phyloP scores from a whole-genome alignment of 129 eudicot genomes.

The Silybum marianum region DNA sequence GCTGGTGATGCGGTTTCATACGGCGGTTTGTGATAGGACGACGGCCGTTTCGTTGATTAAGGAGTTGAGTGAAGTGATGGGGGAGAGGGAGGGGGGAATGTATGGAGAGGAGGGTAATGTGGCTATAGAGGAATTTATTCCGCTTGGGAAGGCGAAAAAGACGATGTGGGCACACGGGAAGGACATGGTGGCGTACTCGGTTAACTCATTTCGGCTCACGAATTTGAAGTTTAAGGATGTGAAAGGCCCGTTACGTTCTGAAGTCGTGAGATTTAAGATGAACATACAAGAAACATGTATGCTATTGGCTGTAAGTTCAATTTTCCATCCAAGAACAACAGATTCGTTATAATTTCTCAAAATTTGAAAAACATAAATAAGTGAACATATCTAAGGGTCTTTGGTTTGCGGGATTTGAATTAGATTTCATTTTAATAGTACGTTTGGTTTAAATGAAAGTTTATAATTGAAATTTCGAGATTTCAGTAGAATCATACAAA shows the following conservation, averaged over 20 bases:
- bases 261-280: conserved; percentile 50
- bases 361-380: too few species aligned
- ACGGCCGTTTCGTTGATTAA: conserved; percentile 48
- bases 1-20: conserved; percentile 45
- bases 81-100: conserved; percentile 36
- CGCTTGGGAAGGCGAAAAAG: conserved; percentile 45
- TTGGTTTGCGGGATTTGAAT: too few species aligned
- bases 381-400: too few species aligned
- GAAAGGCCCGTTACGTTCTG: conserved; percentile 39
- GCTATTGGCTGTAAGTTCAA: conserved; percentile 43
- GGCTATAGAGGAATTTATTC: conserved; percentile 53
- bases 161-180: conserved; percentile 62
- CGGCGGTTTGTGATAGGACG: conserved; percentile 52
- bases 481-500: too few species aligned
- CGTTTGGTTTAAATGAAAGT: too few species aligned
- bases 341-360: not conserved
- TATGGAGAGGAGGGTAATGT: conserved; percentile 42
- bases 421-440: too few species aligned
- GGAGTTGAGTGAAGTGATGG: conserved; percentile 47
- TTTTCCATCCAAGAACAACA: not conserved
- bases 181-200: conserved; percentile 51
- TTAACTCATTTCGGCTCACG: conserved; percentile 39
- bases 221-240: conserved; percentile 50
- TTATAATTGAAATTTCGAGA: too few species aligned
- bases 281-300: conserved; percentile 34